Base-by-base conservation (phyloP, 2,329 filamentous ascomycete genomes). In the Dothideomycetes sp. region DNA sequence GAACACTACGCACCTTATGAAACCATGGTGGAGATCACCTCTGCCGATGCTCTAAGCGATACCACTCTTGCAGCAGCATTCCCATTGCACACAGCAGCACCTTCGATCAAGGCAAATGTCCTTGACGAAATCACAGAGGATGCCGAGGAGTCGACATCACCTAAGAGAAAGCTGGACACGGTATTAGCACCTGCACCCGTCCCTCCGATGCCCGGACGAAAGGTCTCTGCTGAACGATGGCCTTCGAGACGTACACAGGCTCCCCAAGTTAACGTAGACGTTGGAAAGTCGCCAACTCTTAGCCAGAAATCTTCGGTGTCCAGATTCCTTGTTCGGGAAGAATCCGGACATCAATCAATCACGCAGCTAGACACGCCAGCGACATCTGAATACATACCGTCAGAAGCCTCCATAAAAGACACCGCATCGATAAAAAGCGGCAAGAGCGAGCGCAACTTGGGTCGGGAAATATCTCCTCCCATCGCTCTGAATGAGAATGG, bases 121-220 rank as follows among this genome's bases (percentile, higher is more conserved):
- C 67, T 96, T 51, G 81, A 89, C 65, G 89, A 94, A 63, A 95
- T 96, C 57, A 79, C 82, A n/a, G 91, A 96, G 62, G 84, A 91
- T 63, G 84, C 81, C 39, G 86, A 93, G 55, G 87, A 94, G 62
- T 12, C 22, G 7, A 12, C 22, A 5, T n/a, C 14, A 17, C 17
- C 14, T 16, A 18, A 2, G 4, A 35, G 33, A 16, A 9, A 16
- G n/a, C n/a, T n/a, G n/a, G n/a, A n/a, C n/a, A n/a, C n/a, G n/a
- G n/a, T n/a, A n/a, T n/a, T n/a, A n/a, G n/a, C n/a, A n/a, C n/a
- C n/a, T n/a, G n/a, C n/a, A n/a, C n/a, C n/a, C n/a, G 18, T 36
- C 19, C 31, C 36, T 9, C 32, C 41, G 17, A 31, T 19, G 7
- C 34, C 41, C 12, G 29, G 22, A 17, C 27, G 36, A 31, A 35